Evolutionary conservation across 129 eudicot genomes (phyloP).

Genomic region (carrot (Daucus carota)): DNA sequence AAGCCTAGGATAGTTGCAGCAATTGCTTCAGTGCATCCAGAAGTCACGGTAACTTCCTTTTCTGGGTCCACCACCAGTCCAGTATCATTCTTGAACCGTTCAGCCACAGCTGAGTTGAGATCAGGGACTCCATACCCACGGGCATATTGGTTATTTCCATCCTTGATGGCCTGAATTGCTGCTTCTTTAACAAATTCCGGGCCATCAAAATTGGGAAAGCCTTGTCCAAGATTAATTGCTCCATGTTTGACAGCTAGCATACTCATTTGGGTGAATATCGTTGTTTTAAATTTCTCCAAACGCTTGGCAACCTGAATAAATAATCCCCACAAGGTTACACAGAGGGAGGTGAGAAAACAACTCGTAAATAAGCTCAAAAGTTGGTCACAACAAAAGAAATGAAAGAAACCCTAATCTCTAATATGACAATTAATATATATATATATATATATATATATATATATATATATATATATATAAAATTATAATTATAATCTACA

Average conservation of each 20-base stretch:
- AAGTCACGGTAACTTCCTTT: constrained; percentile 85
- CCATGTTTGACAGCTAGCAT: constrained; percentile 87
- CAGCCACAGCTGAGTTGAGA: constrained; percentile 76
- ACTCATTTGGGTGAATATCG: constrained; percentile 96
- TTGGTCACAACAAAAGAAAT: background rate
- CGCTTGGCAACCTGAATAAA: constrained; percentile 83
- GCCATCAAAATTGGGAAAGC: constrained; percentile 97
- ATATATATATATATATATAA: no score
- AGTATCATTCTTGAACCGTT: constrained; percentile 73
- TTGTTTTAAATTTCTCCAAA: constrained; percentile 91
- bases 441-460: no score
- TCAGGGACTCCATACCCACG: constrained; percentile 96
- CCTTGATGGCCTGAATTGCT: constrained; percentile 84
- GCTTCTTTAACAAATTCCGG: constrained; percentile 97
- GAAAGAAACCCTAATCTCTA: background rate
- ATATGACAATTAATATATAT: background rate
- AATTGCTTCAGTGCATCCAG: constrained; percentile 99
- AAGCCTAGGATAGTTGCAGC: constrained; percentile 92
- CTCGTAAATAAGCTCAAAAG: background rate
- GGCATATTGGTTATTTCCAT: constrained; percentile 92
- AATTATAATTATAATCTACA: no score
- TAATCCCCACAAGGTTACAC: background rate
- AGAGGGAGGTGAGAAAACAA: background rate
- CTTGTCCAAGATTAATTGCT: constrained; percentile 96
- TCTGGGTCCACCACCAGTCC: constrained; percentile 79